Evolutionary conservation across 495 filamentous ascomycete genomes (phyloP), one percentile per base, ranked within the genome.

Genomic region (Peziza echinospora): DNA sequence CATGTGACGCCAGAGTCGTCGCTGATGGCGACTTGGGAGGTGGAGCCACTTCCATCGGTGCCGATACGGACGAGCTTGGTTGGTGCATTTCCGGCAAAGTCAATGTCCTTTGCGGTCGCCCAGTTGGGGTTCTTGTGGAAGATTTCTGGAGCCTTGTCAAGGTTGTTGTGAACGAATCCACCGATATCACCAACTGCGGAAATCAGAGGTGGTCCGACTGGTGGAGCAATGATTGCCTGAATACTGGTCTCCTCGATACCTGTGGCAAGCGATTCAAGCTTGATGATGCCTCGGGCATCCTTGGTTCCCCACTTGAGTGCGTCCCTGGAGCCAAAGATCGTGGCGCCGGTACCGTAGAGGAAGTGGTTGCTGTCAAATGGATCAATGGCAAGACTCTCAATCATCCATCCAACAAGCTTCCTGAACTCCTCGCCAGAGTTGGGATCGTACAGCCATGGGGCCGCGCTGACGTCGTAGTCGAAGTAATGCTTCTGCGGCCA

Each of bases 341-440:
- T 74, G 43, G 70, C 59, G 7, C 72, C 71, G 0, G 71, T 75
- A 24, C 65, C 68, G 43, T 76, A 75, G 13, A 75, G 63, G 63
- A 71, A 73, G 54, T 76, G 72, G 54, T 76, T 64, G 44, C 69
- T 70, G 51, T 77, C 69, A 19, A 67, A 62, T 1, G 74, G 74
- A 48, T 77, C 64, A 44, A 77, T 76, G 11, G 68, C 66, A 17
- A 77, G 61, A 0, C 71, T 63, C 44, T 76, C 72, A 24, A 77
- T 72, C 73, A 75, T 76, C 73, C 73, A 76, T 28, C 73, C 74
- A 21, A 76, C 61, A 25, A 64, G 63, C 55, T 69, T 69, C 16
- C 55, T 65, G 47, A 48, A 51, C 39, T 57, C 37, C 37, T 52
- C 37, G 6, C 43, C 48, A 3, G 44, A 53, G 9, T 54, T 60